phyloP scores from a whole-genome alignment of 148 eudicot species.

The Cornus suecica region DNA sequence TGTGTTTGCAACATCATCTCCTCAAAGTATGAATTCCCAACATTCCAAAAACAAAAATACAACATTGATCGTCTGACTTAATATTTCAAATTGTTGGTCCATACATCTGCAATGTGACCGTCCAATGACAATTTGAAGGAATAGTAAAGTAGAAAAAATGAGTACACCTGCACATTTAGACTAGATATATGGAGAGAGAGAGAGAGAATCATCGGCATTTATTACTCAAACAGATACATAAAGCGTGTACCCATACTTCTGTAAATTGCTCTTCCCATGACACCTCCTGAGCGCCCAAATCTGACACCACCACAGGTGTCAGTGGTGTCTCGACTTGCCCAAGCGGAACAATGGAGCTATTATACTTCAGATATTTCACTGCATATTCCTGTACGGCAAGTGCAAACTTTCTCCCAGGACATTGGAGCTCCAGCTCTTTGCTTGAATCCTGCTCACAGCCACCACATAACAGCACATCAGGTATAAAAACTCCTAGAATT shows the following conservation, averaged over 20 bases:
- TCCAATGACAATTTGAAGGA: not conserved
- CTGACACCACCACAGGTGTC: slow-evolving; percentile 42
- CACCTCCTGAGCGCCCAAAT: slow-evolving; percentile 32
- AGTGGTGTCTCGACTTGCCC: slow-evolving; percentile 42
- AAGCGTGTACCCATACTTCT: slow-evolving; percentile 50
- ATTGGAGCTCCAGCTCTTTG: slow-evolving; percentile 41
- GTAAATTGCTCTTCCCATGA: slow-evolving; percentile 60
- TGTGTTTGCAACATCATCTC: not conserved
- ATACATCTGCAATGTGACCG: not conserved
- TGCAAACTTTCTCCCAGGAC: slow-evolving; percentile 23
- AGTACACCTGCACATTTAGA: not conserved
- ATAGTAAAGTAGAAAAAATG: not conserved
- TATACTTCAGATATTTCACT: slow-evolving; percentile 61
- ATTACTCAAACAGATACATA: not conserved
- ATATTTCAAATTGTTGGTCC: not conserved
- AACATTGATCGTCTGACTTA: not conserved
- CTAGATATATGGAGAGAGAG: not conserved
- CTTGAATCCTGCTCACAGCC: slow-evolving; percentile 34
- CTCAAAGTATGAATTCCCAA: not conserved
- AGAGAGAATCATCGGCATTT: not conserved
- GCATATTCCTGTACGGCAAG: slow-evolving; percentile 62
- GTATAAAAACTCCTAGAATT: slow-evolving; percentile 4
- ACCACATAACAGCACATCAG: slow-evolving; percentile 3
- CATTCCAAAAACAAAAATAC: not conserved
- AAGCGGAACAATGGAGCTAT: slow-evolving; percentile 24